A percentile compares a stretch with the other conserved stretches of the same genome.
These are phyloP conservation scores for Eragrostis curvula DNA, from an alignment of 176 grass and related monocot genomes.

Conservation along the genomic window DNA sequence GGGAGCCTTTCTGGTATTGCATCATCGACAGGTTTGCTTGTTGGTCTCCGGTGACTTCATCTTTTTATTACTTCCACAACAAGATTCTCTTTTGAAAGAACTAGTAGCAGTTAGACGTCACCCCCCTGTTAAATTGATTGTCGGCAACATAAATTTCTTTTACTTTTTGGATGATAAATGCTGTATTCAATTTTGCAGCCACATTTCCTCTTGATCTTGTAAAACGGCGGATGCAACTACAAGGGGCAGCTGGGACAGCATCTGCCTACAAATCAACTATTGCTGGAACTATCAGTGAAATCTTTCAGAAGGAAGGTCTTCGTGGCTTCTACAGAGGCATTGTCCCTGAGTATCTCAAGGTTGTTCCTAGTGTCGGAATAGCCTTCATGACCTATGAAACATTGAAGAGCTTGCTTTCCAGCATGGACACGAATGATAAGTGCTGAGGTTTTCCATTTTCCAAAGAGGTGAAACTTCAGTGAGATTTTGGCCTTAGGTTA, in stretches of 20 bases:
- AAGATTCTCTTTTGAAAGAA: background rate
- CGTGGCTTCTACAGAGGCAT: constrained; percentile 95
- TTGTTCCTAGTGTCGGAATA: constrained; percentile 92
- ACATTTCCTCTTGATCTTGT: constrained; percentile 98
- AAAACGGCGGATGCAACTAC: constrained; percentile 81
- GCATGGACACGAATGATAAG: constrained; percentile 33
- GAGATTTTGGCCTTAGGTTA: constrained; percentile 47
- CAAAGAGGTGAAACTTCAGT: background rate
- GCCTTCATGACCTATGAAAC: constrained; percentile 95
- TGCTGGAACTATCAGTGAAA: constrained; percentile 62
- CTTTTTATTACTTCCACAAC: background rate
- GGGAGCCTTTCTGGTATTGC: constrained; percentile 94
- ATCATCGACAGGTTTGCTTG: constrained; percentile 73
- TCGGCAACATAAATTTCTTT: background rate
- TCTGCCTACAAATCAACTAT: constrained; percentile 67
- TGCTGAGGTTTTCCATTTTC: constrained; percentile 31
- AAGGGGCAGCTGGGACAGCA: constrained; percentile 67
- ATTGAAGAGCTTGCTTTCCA: constrained; percentile 66
- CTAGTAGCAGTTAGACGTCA: background rate
- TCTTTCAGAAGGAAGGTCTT: constrained; percentile 67
- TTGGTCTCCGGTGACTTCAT: background rate
- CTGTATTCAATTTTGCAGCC: constrained; percentile 47
- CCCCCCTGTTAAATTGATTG: background rate
- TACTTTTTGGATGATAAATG: background rate
- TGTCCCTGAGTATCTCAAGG: constrained; percentile 87